A percentile compares a stretch with the other conserved stretches of the same genome.
These are phyloP conservation scores for Pichia paraexigua DNA, from an alignment of 805 yeast genomes.

Conservation along the genomic window DNA sequence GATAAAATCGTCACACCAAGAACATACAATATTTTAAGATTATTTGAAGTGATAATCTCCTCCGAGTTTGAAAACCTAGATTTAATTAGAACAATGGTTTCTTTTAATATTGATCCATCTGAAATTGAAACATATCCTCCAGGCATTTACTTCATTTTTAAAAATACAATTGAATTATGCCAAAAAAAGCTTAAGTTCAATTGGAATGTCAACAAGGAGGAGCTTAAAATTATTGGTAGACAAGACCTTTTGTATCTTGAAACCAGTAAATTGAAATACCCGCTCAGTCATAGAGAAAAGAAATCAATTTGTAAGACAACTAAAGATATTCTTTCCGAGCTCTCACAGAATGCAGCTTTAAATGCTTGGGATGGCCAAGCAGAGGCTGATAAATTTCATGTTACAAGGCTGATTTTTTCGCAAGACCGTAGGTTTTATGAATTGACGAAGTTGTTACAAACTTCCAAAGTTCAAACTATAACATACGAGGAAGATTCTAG, in stretches of 20 bases:
- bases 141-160: conserved; percentile 62
- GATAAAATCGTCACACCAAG: conserved; percentile 61
- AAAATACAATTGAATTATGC: conserved; percentile 47
- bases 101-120: conserved; percentile 40
- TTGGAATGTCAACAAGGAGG: conserved; percentile 32
- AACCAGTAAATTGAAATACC: neutral
- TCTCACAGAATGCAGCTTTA: conserved; percentile 38
- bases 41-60: conserved; percentile 58
- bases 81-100: conserved; percentile 55
- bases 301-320: conserved; percentile 17
- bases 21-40: conserved; percentile 46
- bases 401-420: conserved; percentile 67
- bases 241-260: conserved; percentile 43
- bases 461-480: conserved; percentile 55
- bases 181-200: conserved; percentile 45
- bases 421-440: conserved; percentile 76
- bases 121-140: conserved; percentile 65
- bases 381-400: conserved; percentile 58
- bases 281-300: neutral
- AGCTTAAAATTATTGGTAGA: conserved; percentile 56
- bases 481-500: conserved; percentile 32
- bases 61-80: conserved; percentile 42
- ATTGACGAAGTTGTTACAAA: conserved; percentile 61
- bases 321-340: conserved; percentile 34
- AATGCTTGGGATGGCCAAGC: conserved; percentile 64